Evolutionary conservation across 2,329 filamentous ascomycete genomes (phyloP).

Genomic region (Pyrenochaeta sp.): DNA sequence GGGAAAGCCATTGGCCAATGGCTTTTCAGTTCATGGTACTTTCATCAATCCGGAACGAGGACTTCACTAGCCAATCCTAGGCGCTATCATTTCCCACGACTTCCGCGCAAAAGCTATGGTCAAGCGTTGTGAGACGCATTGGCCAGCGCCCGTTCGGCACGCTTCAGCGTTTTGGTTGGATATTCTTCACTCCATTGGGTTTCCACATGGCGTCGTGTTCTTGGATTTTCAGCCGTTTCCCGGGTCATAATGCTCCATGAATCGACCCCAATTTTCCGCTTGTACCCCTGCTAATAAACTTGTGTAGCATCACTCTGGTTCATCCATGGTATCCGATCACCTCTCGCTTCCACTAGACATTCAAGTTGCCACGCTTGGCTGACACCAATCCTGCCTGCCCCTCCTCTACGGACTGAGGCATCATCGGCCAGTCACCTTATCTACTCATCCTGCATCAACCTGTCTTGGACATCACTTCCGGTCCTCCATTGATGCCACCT

Average conservation of each 20-base stretch:
- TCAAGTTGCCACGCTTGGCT: constrained; percentile 40
- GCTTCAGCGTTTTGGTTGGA: constrained; percentile 31
- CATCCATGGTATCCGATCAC: constrained; percentile 35
- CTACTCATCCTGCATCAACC: constrained; percentile 52
- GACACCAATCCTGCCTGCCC: constrained; percentile 41
- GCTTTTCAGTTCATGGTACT: constrained; percentile 21
- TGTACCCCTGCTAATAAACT: constrained; percentile 45
- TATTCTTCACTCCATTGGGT: constrained; percentile 21
- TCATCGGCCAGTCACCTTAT: constrained; percentile 60
- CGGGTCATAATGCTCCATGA: constrained; percentile 31
- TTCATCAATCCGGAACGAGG: constrained; percentile 34
- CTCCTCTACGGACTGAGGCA: constrained; percentile 42
- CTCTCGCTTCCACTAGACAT: constrained; percentile 34
- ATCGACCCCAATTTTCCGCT: constrained; percentile 32
- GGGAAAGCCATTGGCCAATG: constrained; percentile 43
- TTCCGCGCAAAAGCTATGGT: constrained; percentile 24
- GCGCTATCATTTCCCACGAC: constrained; percentile 22
- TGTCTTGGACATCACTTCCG: constrained; percentile 45
- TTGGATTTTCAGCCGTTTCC: constrained; percentile 29
- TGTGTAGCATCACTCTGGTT: constrained; percentile 45
- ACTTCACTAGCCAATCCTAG: constrained; percentile 27
- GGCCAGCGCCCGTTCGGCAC: constrained; percentile 28
- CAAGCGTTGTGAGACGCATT: constrained; percentile 36
- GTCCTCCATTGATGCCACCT: constrained; percentile 47
- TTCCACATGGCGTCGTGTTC: constrained; percentile 25